Percentiles rank a stretch among this genome's conserved stretches.
Conservation (phyloP, 164 flowering plant genomes). For the Dillenia suffruticosa region DNA sequence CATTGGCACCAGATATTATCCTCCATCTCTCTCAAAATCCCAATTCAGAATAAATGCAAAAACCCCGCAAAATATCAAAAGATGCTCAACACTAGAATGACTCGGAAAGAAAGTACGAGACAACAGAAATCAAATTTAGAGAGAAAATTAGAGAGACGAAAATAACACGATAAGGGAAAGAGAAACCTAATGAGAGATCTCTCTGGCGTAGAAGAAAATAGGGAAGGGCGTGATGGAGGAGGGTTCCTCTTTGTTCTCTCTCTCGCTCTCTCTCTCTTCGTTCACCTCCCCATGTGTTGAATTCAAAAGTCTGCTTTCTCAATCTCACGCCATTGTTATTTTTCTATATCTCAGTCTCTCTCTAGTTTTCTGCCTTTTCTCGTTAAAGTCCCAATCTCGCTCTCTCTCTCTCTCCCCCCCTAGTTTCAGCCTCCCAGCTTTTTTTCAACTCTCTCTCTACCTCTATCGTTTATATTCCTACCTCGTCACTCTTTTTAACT, state of each 20-base stretch:
- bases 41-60: background rate
- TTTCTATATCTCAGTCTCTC: too few relatives aligned
- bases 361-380: too few relatives aligned
- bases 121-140: background rate
- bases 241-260: slow-evolving; percentile 1
- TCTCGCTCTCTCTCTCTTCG: slow-evolving; percentile 1
- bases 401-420: too few relatives aligned
- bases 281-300: background rate
- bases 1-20: slow-evolving; percentile 57
- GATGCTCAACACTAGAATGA: background rate
- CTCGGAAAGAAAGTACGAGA: background rate
- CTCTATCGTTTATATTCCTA: too few relatives aligned
- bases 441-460: too few relatives aligned
- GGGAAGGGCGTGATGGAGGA: background rate
- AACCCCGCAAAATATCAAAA: slow-evolving; percentile 4
- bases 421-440: too few relatives aligned
- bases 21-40: slow-evolving; percentile 48
- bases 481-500: too few relatives aligned
- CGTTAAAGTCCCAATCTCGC: too few relatives aligned
- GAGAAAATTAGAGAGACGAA: slow-evolving; percentile 1
- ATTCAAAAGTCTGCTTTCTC: background rate
- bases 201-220: too few relatives aligned
- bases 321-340: too few relatives aligned
- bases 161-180: background rate
- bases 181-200: too few relatives aligned